Conservation (phyloP, 2,329 filamentous ascomycete species). For the Phoma sp. region DNA sequence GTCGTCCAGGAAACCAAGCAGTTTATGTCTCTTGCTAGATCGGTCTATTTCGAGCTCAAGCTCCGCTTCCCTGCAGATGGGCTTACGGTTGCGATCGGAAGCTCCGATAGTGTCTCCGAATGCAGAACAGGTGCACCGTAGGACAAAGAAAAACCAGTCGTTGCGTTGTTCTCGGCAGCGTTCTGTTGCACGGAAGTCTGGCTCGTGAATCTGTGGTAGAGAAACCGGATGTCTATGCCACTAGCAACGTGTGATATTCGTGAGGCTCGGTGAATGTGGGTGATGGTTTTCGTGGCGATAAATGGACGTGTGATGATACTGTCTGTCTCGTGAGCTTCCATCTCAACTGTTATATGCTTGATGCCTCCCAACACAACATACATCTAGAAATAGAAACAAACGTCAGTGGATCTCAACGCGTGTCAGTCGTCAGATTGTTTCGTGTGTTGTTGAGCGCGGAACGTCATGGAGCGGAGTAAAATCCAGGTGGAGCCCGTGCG, state of each 20-base stretch:
- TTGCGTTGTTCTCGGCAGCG: slow-evolving; percentile 1
- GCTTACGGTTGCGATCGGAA: slow-evolving; percentile 20
- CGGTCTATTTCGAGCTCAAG: slow-evolving; percentile 17
- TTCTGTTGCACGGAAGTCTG: slow-evolving; percentile 4
- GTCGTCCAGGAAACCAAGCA: slow-evolving; percentile 7
- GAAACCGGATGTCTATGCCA: neutral
- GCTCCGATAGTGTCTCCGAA: slow-evolving; percentile 20
- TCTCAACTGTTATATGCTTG: slow-evolving; percentile 1
- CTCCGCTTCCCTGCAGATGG: slow-evolving; percentile 18
- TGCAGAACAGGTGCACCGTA: slow-evolving; percentile 21
- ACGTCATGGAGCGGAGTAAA: slow-evolving; percentile 18
- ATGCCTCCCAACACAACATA: slow-evolving; percentile 4
- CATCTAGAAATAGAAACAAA: slow-evolving; percentile 10
- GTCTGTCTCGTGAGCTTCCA: neutral
- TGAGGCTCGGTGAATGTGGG: slow-evolving; percentile 4
- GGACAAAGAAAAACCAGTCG: slow-evolving; percentile 24
- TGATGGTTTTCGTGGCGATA: neutral
- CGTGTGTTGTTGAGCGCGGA: slow-evolving; percentile 4
- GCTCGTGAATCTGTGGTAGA: neutral
- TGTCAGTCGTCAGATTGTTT: slow-evolving; percentile 5
- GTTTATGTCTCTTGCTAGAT: slow-evolving; percentile 7
- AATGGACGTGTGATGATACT: slow-evolving; percentile 4
- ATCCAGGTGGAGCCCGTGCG: slow-evolving; percentile 15
- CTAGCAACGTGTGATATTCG: slow-evolving; percentile 3
- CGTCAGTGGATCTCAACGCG: slow-evolving; percentile 15